Percentiles rank a stretch among this genome's conserved stretches.
phyloP scores from a whole-genome alignment of 108 stramenopile species.

The Fistulifera pelliculosa region DNA sequence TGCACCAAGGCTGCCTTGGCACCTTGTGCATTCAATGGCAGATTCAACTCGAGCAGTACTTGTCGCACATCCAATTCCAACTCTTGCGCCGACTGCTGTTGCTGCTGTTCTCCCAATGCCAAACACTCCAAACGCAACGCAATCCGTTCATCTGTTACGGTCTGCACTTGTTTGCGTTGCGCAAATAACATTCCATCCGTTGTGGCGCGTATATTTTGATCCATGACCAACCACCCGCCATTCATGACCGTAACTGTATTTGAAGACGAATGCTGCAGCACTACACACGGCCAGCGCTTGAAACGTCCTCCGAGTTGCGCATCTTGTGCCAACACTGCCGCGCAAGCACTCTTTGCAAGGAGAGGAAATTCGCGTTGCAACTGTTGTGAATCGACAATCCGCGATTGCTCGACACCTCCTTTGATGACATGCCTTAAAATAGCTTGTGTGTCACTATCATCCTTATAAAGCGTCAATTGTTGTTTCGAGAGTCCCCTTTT shows the following conservation, averaged over 20 bases:
- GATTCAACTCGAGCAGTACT: constrained; percentile 41
- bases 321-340: constrained; percentile 38
- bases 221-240: constrained; percentile 77
- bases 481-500: too few species aligned
- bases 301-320: constrained; percentile 55
- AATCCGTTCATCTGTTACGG: constrained; percentile 68
- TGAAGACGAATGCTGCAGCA: constrained; percentile 6
- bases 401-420: too few species aligned
- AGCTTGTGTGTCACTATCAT: too few species aligned
- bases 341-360: constrained; percentile 12
- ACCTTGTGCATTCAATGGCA: constrained; percentile 55
- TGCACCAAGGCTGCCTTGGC: constrained; percentile 54
- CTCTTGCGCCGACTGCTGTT: constrained; percentile 9
- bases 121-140: constrained; percentile 65
- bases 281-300: constrained; percentile 56
- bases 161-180: constrained; percentile 8
- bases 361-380: neutral
- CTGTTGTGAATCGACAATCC: too few species aligned
- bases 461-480: too few species aligned
- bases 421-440: too few species aligned
- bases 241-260: constrained; percentile 43
- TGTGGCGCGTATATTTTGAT: constrained; percentile 51
- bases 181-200: constrained; percentile 64
- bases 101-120: constrained; percentile 60
- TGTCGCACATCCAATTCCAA: constrained; percentile 70